Percentiles rank a stretch among this genome's conserved stretches.
Conservation (phyloP, 169 alveolate species). For the Eimeria mitis region DNA sequence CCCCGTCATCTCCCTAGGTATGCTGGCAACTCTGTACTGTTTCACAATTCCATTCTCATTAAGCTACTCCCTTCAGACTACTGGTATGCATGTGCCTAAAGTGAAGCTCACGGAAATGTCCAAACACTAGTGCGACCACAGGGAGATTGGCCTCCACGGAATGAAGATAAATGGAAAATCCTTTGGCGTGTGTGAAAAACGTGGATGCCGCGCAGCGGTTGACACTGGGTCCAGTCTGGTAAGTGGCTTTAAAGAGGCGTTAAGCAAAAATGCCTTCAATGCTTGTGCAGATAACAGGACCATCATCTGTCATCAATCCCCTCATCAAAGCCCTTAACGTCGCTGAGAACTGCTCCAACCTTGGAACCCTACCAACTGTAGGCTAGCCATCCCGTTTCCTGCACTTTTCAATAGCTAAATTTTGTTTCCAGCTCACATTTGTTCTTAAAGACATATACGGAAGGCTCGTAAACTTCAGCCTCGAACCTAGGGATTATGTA, state of each 20-base stretch:
- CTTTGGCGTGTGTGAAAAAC: slow-evolving; percentile 84
- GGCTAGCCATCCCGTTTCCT: neutral
- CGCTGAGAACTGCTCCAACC: slow-evolving; percentile 89
- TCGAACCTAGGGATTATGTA: slow-evolving; percentile 87
- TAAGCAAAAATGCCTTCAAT: neutral
- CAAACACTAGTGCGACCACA: slow-evolving; percentile 72
- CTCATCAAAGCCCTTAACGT: slow-evolving; percentile 87
- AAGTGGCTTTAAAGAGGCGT: neutral
- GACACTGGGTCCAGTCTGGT: slow-evolving; percentile 95
- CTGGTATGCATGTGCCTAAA: slow-evolving; percentile 18
- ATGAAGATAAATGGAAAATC: slow-evolving; percentile 88
- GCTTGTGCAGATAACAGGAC: slow-evolving; percentile 89
- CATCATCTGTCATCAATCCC: slow-evolving; percentile 89
- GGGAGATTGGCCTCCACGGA: slow-evolving; percentile 93
- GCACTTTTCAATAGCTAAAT: neutral
- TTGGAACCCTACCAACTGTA: slow-evolving; percentile 86
- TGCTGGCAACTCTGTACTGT: slow-evolving; percentile 16
- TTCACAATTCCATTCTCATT: neutral
- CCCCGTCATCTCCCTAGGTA: slow-evolving; percentile 92
- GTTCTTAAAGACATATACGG: slow-evolving; percentile 86
- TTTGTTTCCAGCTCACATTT: slow-evolving; percentile 82
- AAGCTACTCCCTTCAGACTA: slow-evolving; percentile 19
- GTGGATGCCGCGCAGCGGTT: slow-evolving; percentile 93
- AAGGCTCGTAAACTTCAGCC: slow-evolving; percentile 84
- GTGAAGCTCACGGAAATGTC: neutral